Evolutionary conservation across 73 alveolate genomes (phyloP), one percentile per base, ranked within the genome.

Genomic region (Stentor roeselii): DNA sequence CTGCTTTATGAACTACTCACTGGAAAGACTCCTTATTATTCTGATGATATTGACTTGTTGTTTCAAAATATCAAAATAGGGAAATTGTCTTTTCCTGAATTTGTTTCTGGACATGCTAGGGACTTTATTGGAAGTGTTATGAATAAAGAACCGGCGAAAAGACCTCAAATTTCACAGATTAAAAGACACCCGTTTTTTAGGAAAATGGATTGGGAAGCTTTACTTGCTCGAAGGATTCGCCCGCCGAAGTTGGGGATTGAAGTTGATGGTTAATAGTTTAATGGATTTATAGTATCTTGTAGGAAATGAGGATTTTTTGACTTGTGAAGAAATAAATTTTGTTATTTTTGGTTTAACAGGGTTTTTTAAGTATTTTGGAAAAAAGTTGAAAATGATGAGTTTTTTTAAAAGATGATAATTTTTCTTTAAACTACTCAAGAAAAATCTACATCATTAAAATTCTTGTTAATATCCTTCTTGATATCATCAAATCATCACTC

Each of bases 1-100:
- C 86, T 97, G 30, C 93, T 97, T 82, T 97, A 93, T 90, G 99
- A 97, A 88, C 96, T 97, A 98, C 91, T 97, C 39, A 98, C 97
- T 2, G 99, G 99, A 11, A 92, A 89, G 41, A 98, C 99, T 11
- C 99, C 99, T 0, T 96, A 41, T 77, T 88, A 85, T 77, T 37
- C 84, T 36, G 42, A 86, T 35, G 92, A 88, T 85, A 32, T 86
- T 3, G 78, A 83, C 41, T 15, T 11, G 37, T 40, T 67, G 37
- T 67, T 67, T 34, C 80, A 67, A 67, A 67, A 67, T 2, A 67
- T 67, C n/a, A 67, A 32, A 2, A 21, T 27, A 67, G 37, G 42
- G 11, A 67, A 67, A 67, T n/a, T 67, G 15, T 67, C 80, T 30
- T 30, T 67, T 34, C 80, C 80, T 0, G 2, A 21, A 14, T 67